Evolutionary conservation across 768 basidiomycete genomes (phyloP).

Genomic region (Auricularia heimuer): DNA sequence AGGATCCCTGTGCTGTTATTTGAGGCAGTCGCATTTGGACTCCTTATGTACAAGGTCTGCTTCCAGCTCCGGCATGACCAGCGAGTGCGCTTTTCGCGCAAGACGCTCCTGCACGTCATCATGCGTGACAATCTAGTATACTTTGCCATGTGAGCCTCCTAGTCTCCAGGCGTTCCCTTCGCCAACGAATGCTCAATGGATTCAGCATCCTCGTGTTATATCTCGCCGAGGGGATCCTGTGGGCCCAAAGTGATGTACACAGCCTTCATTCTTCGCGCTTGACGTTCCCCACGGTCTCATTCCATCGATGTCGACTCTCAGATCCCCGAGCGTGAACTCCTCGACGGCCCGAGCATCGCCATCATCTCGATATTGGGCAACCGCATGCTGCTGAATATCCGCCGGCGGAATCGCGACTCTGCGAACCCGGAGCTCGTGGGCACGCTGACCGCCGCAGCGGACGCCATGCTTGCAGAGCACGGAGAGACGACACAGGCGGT

Average conservation of each 20-base stretch:
- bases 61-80: neutral
- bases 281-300: neutral
- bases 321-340: neutral
- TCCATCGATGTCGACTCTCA: neutral
- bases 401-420: neutral
- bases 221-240: neutral
- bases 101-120: neutral
- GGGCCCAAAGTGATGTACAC: neutral
- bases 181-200: neutral
- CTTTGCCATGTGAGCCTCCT: neutral
- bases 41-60: neutral
- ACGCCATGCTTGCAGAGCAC: neutral
- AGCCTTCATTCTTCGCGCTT: too few relatives aligned
- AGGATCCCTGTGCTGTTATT: neutral
- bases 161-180: neutral
- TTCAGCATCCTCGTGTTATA: neutral
- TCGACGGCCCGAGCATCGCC: neutral
- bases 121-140: neutral
- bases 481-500: neutral
- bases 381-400: slow-evolving; percentile 1
- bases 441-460: neutral
- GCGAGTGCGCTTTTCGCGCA: neutral
- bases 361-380: slow-evolving; percentile 1
- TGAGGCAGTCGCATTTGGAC: neutral
- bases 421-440: neutral